phyloP scores from a whole-genome alignment of 805 yeast species.

The Wickerhamiella cacticola region DNA sequence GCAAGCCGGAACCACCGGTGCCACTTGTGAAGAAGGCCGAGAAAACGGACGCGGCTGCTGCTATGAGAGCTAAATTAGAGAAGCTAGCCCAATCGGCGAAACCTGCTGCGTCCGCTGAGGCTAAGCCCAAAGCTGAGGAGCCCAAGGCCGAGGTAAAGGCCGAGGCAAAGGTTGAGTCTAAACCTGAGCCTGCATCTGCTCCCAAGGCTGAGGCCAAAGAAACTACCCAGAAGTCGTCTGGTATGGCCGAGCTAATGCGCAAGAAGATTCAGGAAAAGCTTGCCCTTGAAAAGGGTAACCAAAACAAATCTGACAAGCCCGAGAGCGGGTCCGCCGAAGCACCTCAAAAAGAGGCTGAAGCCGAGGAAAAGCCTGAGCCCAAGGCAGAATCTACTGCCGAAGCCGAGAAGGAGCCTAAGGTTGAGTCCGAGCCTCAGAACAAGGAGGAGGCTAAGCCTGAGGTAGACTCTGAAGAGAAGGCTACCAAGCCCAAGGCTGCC shows the following conservation, averaged over 20 bases:
- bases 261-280: neutral
- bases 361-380: constrained; percentile 10
- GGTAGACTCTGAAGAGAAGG: neutral
- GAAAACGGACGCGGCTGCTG: constrained; percentile 14
- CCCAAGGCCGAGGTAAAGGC: constrained; percentile 1
- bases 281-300: too few relatives aligned
- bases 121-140: constrained; percentile 9
- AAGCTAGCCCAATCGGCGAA: too few relatives aligned
- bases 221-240: neutral
- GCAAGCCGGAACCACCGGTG: neutral
- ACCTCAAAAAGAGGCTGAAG: constrained; percentile 12
- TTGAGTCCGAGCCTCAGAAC: neutral
- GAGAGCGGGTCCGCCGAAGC: too few relatives aligned
- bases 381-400: neutral
- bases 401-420: neutral
- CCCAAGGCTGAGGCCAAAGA: constrained; percentile 13
- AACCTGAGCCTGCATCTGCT: constrained; percentile 16
- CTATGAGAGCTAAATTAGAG: constrained; percentile 14
- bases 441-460: neutral
- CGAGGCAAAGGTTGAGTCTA: constrained; percentile 14
- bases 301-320: too few relatives aligned
- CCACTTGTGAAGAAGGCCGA: constrained; percentile 13
- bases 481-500: neutral
- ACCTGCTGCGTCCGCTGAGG: too few relatives aligned
- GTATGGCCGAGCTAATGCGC: neutral